Evolutionary conservation across 164 flowering plant genomes (phyloP).

Genomic region (Cinnamomum micranthum): DNA sequence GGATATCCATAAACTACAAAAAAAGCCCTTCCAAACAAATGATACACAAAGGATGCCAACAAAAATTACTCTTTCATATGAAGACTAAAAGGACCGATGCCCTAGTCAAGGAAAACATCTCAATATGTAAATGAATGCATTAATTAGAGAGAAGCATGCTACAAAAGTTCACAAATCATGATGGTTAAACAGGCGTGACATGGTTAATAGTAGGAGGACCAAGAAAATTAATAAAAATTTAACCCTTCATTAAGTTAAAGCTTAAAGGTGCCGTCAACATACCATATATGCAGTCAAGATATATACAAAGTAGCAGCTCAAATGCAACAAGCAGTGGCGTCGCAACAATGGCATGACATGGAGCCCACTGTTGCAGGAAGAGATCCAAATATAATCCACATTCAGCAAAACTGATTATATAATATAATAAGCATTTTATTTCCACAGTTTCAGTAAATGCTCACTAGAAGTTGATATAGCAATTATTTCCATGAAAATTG

Average conservation of each 20-base stretch:
- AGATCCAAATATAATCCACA: conserved; percentile 8
- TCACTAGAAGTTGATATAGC: not conserved
- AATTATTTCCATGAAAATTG: not conserved
- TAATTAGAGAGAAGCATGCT: not conserved
- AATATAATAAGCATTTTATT: not conserved
- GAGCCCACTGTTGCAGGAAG: conserved; percentile 79
- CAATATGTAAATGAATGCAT: not conserved
- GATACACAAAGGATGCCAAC: not conserved
- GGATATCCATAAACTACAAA: conserved; percentile 33
- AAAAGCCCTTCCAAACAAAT: conserved; percentile 1
- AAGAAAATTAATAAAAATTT: too few relatives aligned
- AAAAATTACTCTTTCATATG: not conserved
- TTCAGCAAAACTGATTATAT: conserved; percentile 4
- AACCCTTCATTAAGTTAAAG: not conserved
- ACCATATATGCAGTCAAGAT: conserved; percentile 81
- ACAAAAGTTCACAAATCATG: not conserved
- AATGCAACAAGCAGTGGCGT: conserved; percentile 81
- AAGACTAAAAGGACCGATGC: not conserved
- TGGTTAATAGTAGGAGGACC: not conserved
- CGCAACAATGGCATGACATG: conserved; percentile 88
- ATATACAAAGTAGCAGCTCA: conserved; percentile 85
- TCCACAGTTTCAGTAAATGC: not conserved
- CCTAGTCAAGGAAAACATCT: not conserved
- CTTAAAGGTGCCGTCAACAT: conserved; percentile 9
- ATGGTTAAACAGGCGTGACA: not conserved